A percentile compares a stretch with the other conserved stretches of the same genome.
These are phyloP conservation scores for Herpetospermum pedunculosum DNA, from an alignment of 306 rosid species.

Conservation along the genomic window DNA sequence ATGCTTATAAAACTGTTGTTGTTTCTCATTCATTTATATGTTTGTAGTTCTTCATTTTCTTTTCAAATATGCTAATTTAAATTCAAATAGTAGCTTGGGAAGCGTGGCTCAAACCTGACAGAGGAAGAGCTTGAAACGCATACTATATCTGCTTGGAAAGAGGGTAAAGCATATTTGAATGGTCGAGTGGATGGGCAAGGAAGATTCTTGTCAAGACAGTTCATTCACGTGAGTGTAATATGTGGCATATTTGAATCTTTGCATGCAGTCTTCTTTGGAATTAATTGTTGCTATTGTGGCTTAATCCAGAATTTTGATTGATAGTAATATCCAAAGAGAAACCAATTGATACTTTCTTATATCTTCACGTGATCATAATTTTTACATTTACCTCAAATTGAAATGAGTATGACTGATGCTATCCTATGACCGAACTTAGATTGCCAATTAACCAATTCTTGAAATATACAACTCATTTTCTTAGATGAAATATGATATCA, in stretches of 20 bases:
- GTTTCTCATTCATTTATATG: neutral
- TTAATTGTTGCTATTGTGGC: neutral
- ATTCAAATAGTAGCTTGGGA: conserved; percentile 64
- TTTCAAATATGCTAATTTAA: conserved; percentile 16
- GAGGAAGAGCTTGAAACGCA: conserved; percentile 99
- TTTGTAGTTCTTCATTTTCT: neutral
- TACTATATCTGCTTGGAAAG: conserved; percentile 96
- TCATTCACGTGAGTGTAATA: conserved; percentile 58
- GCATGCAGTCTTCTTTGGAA: neutral
- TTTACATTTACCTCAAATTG: neutral
- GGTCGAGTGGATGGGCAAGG: conserved; percentile 59
- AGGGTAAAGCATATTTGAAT: conserved; percentile 63
- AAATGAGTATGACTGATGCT: neutral
- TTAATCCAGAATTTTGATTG: neutral
- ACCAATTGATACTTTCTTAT: neutral
- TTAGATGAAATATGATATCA: neutral
- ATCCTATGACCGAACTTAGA: neutral
- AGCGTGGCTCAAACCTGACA: conserved; percentile 84
- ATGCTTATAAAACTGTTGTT: neutral
- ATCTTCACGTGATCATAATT: neutral
- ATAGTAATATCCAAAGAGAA: neutral
- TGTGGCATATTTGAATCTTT: conserved; percentile 7
- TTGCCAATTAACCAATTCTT: neutral
- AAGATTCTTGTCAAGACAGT: conserved; percentile 43
- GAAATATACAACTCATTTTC: neutral